Base-by-base conservation (phyloP, 306 rosid genomes). In the Morella rubra region DNA sequence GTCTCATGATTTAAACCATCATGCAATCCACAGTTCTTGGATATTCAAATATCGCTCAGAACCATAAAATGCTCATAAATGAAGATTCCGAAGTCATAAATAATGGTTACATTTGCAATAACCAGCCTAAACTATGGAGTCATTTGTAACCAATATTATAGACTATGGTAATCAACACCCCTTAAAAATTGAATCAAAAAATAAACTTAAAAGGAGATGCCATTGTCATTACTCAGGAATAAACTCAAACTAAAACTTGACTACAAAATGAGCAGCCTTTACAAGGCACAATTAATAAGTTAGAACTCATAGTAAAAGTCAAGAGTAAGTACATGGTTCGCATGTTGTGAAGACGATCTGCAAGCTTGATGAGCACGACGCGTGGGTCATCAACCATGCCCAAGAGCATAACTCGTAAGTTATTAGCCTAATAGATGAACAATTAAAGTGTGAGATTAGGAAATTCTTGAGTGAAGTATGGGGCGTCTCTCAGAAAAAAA, bases 361-460 rank as follows among this genome's bases (percentile, higher is more conserved):
- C 97, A 84, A 94, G 97, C 97, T 94, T 94, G 89, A 94, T 89
- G 85, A 94, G 98, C 84, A 94, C 96, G 44, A 90, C 91, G 55
- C 98, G 97, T 59, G 97, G 98, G 86, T 94, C 98, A 84, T 94
- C 98, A 89, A 94, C 93, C 98, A 94, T 94, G 83, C 98, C 98
- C 93, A 94, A 79, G 67, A 94, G 98, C 97, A 94, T 94, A 77
- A 91, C 93, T 79, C 93, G 89, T 76, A 94, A 84, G 82, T 86
- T 90, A 83, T 94, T 89, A 73, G 98, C 98, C 98, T 91, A 77
- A 54, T 50, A 90, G 75, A 85, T 83, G 79, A 72, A 75, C 44
- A 85, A 69, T 59, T 80, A 74, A 84, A 87, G 64, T 65, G 69
- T 80, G 66, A 84, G 78, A 78, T 72, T 86, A 65, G 77, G 84